Evolutionary conservation across 805 yeast species (phyloP), one percentile per base, ranked within the genome.

Genomic region (Spathaspora hagerdaliae): DNA sequence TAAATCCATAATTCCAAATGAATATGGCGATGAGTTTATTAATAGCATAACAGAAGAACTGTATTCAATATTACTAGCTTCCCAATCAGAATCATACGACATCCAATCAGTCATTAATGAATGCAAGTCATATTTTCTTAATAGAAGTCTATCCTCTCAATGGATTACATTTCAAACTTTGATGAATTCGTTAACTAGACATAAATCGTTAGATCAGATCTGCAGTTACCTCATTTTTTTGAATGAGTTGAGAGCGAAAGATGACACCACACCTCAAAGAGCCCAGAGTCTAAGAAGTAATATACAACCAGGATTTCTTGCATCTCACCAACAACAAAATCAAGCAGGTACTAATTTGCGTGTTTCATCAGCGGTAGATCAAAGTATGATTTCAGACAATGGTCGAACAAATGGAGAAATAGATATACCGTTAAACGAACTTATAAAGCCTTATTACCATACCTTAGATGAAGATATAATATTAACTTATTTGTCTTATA

Each of bases 401-500:
- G 3, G 11, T 10, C 9, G 10, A 10, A 9, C 38, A n/a, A 39
- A 24, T 41, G n/a, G 39, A 39, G 5, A 6, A 32, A 32, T 4
- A 10, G 38, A 35, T 15, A 11, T 35, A 2, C 27, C 38, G 6
- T 27, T 46, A 44, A 44, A 19, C 31, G 50, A 50, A 35, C 13
- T 50, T 6, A 53, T 52, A n/a, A 45, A 52, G 14, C 68, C 66
- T 11, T 65, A 62, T 55, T 67, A 67, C 47, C 61, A 63, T 32
- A 51, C 67, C 1, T 41, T 63, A 24, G 54, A 58, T 6, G 73
- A 67, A 51, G 58, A 55, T 11, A 46, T 50, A 2, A 71, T 83
- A 3, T 43, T 81, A 38, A 63, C 68, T 36, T 71, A 69, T 51
- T 63, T 83, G 3, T 70, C 78, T 6, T 84, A 75, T 51, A 73